A percentile compares a stretch with the other conserved stretches of the same genome.
Conservation (phyloP, 495 filamentous ascomycete species). For the Chaetomium fimeti region DNA sequence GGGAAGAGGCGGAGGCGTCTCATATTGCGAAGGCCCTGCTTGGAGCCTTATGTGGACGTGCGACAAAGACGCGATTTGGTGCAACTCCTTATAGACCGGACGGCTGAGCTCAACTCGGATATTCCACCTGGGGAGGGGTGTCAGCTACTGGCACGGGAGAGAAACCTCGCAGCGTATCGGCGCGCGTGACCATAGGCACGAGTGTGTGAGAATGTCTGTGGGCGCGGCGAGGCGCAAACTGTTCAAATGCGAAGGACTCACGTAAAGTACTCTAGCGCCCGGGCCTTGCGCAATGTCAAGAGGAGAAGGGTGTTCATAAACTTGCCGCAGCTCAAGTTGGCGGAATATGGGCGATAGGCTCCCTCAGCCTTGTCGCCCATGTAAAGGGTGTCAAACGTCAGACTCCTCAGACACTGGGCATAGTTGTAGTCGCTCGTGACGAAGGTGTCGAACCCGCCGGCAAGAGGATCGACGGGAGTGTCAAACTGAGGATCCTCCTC, state of each 20-base stretch:
- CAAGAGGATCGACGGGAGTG: constrained; percentile 51
- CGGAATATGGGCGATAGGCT: constrained; percentile 48
- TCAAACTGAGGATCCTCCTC: constrained; percentile 51
- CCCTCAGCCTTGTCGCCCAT: constrained; percentile 46
- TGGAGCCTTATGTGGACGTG: constrained; percentile 59
- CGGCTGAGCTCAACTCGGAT: constrained; percentile 60
- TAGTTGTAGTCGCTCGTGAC: constrained; percentile 60
- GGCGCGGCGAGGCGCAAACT: neutral
- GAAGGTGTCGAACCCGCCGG: constrained; percentile 58
- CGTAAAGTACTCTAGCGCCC: constrained; percentile 56
- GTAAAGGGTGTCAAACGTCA: constrained; percentile 51
- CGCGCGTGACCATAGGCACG: neutral
- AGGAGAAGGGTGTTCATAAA: constrained; percentile 61
- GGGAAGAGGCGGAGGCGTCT: constrained; percentile 45
- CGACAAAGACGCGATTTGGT: constrained; percentile 51
- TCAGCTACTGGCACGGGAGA: neutral
- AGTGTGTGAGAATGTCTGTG: neutral
- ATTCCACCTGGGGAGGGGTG: constrained; percentile 53
- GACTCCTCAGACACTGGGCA: constrained; percentile 53
- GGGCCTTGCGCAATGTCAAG: constrained; percentile 53
- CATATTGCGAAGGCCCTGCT: constrained; percentile 49
- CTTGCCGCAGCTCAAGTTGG: constrained; percentile 54
- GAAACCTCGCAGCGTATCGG: neutral
- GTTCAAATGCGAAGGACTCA: constrained; percentile 28
- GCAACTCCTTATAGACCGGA: constrained; percentile 56